Evolutionary conservation across 495 filamentous ascomycete species (phyloP).

Genomic region (Thozetella sp.): DNA sequence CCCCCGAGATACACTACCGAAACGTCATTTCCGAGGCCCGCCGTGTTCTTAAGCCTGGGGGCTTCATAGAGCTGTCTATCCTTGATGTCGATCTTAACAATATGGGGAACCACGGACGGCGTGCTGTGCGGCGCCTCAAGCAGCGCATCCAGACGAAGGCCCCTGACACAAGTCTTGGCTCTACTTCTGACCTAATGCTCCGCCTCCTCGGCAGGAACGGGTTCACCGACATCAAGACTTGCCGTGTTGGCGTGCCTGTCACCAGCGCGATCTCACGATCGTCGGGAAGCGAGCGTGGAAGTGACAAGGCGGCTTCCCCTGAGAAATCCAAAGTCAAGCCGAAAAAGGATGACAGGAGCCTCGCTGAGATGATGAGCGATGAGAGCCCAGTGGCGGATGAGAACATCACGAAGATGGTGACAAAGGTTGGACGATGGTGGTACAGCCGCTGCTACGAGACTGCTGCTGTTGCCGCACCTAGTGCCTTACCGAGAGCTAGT

Average conservation of each 20-base stretch:
- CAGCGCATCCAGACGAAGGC: constrained; percentile 65
- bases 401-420: constrained; percentile 87
- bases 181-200: constrained; percentile 77
- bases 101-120: constrained; percentile 76
- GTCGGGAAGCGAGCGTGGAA: constrained; percentile 24
- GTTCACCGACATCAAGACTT: constrained; percentile 83
- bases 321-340: constrained; percentile 19
- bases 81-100: constrained; percentile 87
- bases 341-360: constrained; percentile 53
- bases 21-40: constrained; percentile 86
- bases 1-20: constrained; percentile 72
- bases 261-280: constrained; percentile 63
- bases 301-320: constrained; percentile 9
- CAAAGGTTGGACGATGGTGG: constrained; percentile 95
- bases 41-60: constrained; percentile 86
- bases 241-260: constrained; percentile 86
- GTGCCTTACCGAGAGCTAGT: constrained; percentile 53
- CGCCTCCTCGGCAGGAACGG: constrained; percentile 75
- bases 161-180: constrained; percentile 66
- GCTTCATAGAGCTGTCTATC: constrained; percentile 84
- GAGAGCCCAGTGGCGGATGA: constrained; percentile 66
- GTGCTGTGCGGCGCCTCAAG: constrained; percentile 77
- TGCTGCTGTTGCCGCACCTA: constrained; percentile 51
- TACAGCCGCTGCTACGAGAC: constrained; percentile 89
- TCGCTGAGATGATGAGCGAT: constrained; percentile 72